These are phyloP conservation scores for Coemansia sp. DNA, from an alignment of 192 early-diverging fungal genomes.

Conservation along the genomic window DNA sequence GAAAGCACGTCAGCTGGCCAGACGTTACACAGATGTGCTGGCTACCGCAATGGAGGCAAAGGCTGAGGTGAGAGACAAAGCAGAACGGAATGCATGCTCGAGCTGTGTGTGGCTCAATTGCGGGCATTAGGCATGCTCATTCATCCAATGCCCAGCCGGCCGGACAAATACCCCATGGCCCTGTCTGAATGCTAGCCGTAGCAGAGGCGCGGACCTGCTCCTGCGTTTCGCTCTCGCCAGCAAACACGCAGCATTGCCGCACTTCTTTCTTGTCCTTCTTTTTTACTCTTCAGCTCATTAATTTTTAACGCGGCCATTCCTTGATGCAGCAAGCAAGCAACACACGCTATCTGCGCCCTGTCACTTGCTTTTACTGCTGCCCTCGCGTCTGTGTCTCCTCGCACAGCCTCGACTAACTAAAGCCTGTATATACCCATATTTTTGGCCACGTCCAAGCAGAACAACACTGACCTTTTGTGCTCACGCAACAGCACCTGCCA, in stretches of 20 bases:
- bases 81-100: not conserved
- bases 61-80: no score
- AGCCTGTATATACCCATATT: not conserved
- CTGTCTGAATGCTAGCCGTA: not conserved
- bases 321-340: conserved; percentile 7
- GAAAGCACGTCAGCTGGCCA: not conserved
- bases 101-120: conserved; percentile 8
- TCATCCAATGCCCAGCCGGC: conserved; percentile 1
- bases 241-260: not conserved
- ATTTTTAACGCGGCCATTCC: not conserved
- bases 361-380: conserved; percentile 1
- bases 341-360: not conserved
- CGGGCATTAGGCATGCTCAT: not conserved
- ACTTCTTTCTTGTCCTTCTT: not conserved
- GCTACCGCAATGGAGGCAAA: no score
- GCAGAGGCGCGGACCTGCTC: no score
- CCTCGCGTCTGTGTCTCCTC: not conserved
- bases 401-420: not conserved
- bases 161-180: not conserved
- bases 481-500: not conserved
- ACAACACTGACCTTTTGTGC: no score
- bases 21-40: not conserved
- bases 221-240: not conserved
- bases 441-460: no score
- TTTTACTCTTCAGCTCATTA: not conserved